These are phyloP conservation scores for Fusarium begoniae DNA, from an alignment of 2,329 filamentous ascomycete species.

Conservation along the genomic window DNA sequence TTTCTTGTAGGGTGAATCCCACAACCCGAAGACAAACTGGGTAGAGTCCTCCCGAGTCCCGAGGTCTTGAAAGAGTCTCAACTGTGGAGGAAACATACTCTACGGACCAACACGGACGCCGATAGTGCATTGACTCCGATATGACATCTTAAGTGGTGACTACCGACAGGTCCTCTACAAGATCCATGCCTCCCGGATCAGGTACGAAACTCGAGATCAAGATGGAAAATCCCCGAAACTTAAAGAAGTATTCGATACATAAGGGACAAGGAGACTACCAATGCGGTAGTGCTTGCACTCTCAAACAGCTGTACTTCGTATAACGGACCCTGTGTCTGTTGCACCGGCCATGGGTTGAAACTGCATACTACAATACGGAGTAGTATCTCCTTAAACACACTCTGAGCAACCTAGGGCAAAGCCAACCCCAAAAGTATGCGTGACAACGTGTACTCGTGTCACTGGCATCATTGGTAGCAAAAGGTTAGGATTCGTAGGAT, in stretches of 20 bases:
- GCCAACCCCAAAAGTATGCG: not conserved
- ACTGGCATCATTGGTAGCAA: not conserved
- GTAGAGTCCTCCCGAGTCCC: not conserved
- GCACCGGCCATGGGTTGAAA: slow-evolving; percentile 15
- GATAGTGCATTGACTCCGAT: not conserved
- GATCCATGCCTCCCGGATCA: not conserved
- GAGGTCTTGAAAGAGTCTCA: not conserved
- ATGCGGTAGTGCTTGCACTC: not conserved
- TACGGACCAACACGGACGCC: not conserved
- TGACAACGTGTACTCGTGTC: not conserved
- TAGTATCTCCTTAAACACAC: not conserved
- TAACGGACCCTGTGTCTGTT: slow-evolving; percentile 3
- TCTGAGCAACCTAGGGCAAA: slow-evolving; percentile 12
- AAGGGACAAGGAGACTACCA: not conserved
- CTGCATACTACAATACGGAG: not conserved
- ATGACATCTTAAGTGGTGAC: not conserved
- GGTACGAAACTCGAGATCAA: not conserved
- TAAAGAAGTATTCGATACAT: not conserved
- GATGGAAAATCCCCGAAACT: not conserved
- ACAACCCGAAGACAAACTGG: not conserved
- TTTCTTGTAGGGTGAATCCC: not conserved
- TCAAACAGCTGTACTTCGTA: slow-evolving; percentile 15
- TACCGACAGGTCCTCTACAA: not conserved
- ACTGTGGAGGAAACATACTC: not conserved
- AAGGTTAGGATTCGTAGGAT: not conserved